phyloP scores from a whole-genome alignment of 768 basidiomycete species.

The Astraeus odoratus region DNA sequence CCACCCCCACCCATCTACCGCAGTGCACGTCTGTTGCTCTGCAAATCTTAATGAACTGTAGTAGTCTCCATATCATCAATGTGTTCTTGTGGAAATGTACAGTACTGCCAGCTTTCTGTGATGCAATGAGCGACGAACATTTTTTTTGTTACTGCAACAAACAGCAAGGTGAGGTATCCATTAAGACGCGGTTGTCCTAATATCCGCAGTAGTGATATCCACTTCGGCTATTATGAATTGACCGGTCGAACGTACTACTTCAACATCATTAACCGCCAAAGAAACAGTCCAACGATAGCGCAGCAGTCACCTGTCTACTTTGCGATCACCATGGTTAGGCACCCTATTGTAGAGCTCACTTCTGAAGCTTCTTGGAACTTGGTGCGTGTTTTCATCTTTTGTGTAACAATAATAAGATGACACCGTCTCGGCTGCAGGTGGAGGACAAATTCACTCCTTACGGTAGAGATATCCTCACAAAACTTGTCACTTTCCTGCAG shows the following conservation, averaged over 20 bases:
- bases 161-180: too few species aligned
- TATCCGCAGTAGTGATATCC: too few species aligned
- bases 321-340: constrained; percentile 51
- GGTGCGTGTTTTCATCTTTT: constrained; percentile 35
- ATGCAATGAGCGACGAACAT: too few species aligned
- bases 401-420: constrained; percentile 2
- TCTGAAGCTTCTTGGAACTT: constrained; percentile 85
- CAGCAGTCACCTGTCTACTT: too few species aligned
- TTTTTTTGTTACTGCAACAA: too few species aligned
- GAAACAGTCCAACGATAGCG: too few species aligned
- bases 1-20: background rate
- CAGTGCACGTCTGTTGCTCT: background rate
- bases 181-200: too few species aligned
- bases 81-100: constrained; percentile 8
- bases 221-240: too few species aligned
- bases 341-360: constrained; percentile 71
- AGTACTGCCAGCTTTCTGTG: too few species aligned
- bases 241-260: too few species aligned
- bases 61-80: background rate
- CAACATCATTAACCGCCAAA: too few species aligned
- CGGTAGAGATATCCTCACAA: constrained; percentile 81
- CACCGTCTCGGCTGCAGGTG: constrained; percentile 37
- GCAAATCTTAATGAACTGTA: background rate
- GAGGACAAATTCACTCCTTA: constrained; percentile 91
- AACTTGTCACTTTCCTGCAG: constrained; percentile 79